Percentiles rank a stretch among this genome's conserved stretches.
Evolutionary conservation across 176 grass and related monocot species (phyloP).

Genomic region (Aegilops speltoides): DNA sequence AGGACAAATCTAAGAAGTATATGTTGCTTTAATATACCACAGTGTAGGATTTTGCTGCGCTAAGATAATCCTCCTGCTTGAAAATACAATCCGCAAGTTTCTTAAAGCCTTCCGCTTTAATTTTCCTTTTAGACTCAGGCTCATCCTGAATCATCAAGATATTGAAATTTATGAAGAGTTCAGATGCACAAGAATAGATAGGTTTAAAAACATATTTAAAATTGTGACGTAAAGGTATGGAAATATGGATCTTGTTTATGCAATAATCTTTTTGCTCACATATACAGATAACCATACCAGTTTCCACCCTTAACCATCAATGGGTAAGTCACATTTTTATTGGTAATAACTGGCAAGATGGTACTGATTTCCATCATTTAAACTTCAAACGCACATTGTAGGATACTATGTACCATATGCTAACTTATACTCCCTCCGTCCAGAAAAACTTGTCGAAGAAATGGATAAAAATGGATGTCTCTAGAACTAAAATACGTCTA

Average conservation of each 20-base stretch:
- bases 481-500: no score
- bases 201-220: neutral
- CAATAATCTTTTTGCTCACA: neutral
- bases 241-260: neutral
- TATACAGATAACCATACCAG: neutral
- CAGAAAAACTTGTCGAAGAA: no score
- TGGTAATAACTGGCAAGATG: neutral
- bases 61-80: neutral
- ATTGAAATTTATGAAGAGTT: neutral
- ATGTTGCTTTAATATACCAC: neutral
- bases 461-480: no score
- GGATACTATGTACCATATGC: no score
- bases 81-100: neutral
- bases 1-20: neutral
- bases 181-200: neutral
- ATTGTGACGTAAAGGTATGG: neutral
- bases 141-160: slow-evolving; percentile 4
- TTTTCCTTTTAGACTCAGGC: neutral
- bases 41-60: neutral
- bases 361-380: neutral
- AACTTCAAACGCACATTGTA: neutral
- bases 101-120: neutral
- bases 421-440: no score
- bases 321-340: neutral
- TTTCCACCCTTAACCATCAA: neutral